These are phyloP conservation scores for Ganoderma boninense DNA, from an alignment of 1,284 basidiomycete species.

Conservation along the genomic window DNA sequence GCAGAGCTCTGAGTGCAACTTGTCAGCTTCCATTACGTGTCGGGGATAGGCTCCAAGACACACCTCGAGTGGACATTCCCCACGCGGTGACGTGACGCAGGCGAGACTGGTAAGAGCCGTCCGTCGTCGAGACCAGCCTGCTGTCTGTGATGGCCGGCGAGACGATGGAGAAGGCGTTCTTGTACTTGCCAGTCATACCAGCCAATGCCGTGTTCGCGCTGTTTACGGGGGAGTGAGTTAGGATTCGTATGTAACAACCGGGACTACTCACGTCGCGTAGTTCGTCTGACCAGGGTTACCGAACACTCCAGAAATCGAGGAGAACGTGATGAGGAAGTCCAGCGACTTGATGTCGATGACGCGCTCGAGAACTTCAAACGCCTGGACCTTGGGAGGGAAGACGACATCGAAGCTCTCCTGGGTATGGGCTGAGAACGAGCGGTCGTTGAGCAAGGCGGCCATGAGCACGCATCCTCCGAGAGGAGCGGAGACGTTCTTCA, in stretches of 20 bases:
- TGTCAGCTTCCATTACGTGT: constrained; percentile 31
- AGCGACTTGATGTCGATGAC: constrained; percentile 35
- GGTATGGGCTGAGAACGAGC: constrained; percentile 42
- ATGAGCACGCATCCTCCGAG: constrained; percentile 48
- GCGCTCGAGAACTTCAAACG: constrained; percentile 38
- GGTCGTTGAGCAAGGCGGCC: constrained; percentile 44
- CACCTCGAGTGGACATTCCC: constrained; percentile 44
- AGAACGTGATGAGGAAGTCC: constrained; percentile 50
- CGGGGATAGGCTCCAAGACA: not conserved
- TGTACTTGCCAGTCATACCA: constrained; percentile 36
- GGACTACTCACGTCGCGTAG: constrained; percentile 44
- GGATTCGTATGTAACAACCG: not conserved
- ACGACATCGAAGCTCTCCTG: constrained; percentile 41
- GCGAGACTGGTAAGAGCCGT: constrained; percentile 31
- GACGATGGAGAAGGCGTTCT: constrained; percentile 48
- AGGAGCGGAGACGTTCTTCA: constrained; percentile 33
- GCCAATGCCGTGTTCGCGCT: constrained; percentile 50
- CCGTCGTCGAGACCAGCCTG: constrained; percentile 21
- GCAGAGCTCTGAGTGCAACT: constrained; percentile 42
- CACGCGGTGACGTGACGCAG: constrained; percentile 35
- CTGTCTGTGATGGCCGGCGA: constrained; percentile 46
- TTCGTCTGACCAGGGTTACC: constrained; percentile 52
- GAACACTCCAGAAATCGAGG: constrained; percentile 45
- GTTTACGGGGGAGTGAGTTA: constrained; percentile 3
- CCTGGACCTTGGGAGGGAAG: constrained; percentile 44